Conservation (phyloP, 306 rosid genomes). For the Prunus armeniaca region DNA sequence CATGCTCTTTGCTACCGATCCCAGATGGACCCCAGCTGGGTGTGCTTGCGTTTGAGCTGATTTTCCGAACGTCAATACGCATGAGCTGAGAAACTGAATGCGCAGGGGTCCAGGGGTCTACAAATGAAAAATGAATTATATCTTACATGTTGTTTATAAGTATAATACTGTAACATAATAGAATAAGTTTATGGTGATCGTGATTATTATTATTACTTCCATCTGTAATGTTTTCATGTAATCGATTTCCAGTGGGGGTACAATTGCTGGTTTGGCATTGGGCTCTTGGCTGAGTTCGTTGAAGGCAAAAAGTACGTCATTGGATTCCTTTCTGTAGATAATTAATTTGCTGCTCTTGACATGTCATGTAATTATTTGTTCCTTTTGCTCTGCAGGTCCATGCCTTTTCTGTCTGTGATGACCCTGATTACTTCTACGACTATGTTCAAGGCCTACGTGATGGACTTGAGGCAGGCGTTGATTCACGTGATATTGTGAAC, state of each 20-base stretch:
- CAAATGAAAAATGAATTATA: too few relatives aligned
- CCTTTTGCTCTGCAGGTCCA: slow-evolving; percentile 52
- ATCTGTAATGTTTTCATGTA: slow-evolving; percentile 13
- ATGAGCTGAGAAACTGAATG: too few relatives aligned
- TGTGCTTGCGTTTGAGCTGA: too few relatives aligned
- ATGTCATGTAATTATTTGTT: slow-evolving; percentile 13
- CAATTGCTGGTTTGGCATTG: slow-evolving; percentile 83
- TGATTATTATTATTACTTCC: neutral
- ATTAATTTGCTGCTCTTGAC: slow-evolving; percentile 15
- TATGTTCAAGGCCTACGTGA: slow-evolving; percentile 83
- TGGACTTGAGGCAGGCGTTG: slow-evolving; percentile 71
- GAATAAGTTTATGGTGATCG: neutral
- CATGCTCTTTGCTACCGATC: too few relatives aligned
- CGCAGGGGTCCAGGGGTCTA: too few relatives aligned
- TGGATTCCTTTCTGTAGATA: slow-evolving; percentile 20
- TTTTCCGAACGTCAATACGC: too few relatives aligned
- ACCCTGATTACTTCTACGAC: slow-evolving; percentile 79
- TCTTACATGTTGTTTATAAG: neutral
- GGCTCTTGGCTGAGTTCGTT: slow-evolving; percentile 76
- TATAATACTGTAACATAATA: neutral
- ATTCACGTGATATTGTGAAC: slow-evolving; percentile 64
- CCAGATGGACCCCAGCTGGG: too few relatives aligned
- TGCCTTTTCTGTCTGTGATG: slow-evolving; percentile 82
- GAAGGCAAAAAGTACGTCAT: slow-evolving; percentile 71
- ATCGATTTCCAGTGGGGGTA: slow-evolving; percentile 68